Percentiles rank a stretch among this genome's conserved stretches.
These are phyloP conservation scores for Grosmannia serpens DNA, from an alignment of 2,329 filamentous ascomycete genomes.

Conservation along the genomic window DNA sequence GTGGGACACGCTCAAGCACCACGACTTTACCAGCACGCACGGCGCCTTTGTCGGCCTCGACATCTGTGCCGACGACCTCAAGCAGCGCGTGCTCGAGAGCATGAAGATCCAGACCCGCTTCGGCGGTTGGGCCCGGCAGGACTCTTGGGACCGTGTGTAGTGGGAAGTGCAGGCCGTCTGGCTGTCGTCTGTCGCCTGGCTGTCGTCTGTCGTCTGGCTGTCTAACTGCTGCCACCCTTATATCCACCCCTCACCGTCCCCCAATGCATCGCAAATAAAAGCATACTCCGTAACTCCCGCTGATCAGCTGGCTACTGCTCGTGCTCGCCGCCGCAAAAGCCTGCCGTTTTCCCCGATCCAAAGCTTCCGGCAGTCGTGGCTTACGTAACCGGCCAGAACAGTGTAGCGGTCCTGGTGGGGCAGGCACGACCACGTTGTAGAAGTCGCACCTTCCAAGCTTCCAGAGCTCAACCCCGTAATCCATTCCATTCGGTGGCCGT, in stretches of 20 bases:
- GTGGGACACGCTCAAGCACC: slow-evolving; percentile 53
- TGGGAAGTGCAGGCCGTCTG: background rate
- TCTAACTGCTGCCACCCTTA: no score
- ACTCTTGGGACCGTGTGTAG: slow-evolving; percentile 6
- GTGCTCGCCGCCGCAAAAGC: no score
- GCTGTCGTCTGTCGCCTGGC: no score
- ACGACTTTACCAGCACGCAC: slow-evolving; percentile 54
- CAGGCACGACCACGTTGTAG: no score
- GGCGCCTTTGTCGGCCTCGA: slow-evolving; percentile 56
- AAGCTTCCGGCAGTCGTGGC: no score
- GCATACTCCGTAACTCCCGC: no score
- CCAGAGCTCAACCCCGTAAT: background rate
- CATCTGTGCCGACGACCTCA: slow-evolving; percentile 44
- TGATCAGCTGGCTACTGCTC: no score
- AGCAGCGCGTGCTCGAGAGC: slow-evolving; percentile 57
- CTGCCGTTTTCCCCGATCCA: no score
- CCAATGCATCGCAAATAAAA: no score
- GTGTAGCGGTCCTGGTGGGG: no score
- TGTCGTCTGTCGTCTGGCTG: no score
- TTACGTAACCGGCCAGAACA: background rate
- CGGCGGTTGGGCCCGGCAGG: slow-evolving; percentile 33
- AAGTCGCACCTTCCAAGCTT: background rate
- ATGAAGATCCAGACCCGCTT: slow-evolving; percentile 59
- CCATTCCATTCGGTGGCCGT: background rate
- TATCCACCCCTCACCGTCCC: no score